Conservation (phyloP, 2,329 filamentous ascomycete genomes). For the Magnaporthales sp. region DNA sequence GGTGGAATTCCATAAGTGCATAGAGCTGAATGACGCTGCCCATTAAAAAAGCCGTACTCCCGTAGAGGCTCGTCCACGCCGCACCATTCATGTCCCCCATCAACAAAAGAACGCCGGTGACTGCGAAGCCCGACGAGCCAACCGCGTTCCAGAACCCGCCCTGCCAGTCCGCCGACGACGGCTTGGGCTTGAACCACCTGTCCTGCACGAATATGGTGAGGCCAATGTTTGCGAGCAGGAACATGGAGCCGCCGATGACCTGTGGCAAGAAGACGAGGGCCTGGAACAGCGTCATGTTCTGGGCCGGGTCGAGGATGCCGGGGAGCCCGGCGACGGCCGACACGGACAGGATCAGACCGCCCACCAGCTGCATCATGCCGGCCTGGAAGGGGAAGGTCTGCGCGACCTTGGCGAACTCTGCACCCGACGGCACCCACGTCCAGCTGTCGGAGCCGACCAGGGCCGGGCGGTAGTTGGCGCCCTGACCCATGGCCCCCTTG, state of each 20-base stretch:
- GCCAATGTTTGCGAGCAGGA: constrained; percentile 9
- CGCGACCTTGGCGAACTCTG: not conserved
- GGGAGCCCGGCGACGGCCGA: constrained; percentile 1
- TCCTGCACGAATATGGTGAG: constrained; percentile 9
- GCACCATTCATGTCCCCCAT: not conserved
- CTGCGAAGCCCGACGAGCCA: constrained; percentile 9
- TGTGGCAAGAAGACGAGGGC: constrained; percentile 8
- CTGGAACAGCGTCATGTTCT: constrained; percentile 5
- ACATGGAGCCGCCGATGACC: constrained; percentile 9
- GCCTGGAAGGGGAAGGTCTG: not conserved
- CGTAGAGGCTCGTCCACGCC: constrained; percentile 8
- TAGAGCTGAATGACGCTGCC: constrained; percentile 13
- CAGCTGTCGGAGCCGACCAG: not conserved
- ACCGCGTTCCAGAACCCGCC: constrained; percentile 10
- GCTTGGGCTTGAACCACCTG: constrained; percentile 11
- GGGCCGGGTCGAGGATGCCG: not conserved
- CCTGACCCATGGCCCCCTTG: not conserved
- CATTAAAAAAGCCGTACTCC: constrained; percentile 9
- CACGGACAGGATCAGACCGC: not conserved
- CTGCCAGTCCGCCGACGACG: constrained; percentile 10
- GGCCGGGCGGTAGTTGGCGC: not conserved
- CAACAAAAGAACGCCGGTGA: constrained; percentile 10
- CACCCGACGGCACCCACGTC: not conserved
- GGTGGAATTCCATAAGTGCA: constrained; percentile 15
- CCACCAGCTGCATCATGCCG: not conserved